Evolutionary conservation across 1,284 basidiomycete species (phyloP).

Genomic region (Ustilago shanxiensis): DNA sequence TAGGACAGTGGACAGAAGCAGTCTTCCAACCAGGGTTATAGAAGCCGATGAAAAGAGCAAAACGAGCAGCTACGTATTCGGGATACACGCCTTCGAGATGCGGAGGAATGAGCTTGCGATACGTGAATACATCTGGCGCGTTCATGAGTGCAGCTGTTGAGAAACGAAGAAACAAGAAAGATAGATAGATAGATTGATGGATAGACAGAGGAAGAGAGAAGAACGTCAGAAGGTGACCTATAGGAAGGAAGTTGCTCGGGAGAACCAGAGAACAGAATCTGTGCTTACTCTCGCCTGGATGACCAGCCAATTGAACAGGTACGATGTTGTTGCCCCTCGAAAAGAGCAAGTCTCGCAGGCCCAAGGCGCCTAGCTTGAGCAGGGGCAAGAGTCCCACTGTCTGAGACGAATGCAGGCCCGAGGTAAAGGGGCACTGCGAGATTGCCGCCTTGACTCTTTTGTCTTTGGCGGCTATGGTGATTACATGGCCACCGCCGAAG

Average conservation of each 20-base stretch:
- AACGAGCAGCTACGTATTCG: slow-evolving; percentile 51
- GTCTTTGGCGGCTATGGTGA: slow-evolving; percentile 51
- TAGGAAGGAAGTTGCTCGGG: neutral
- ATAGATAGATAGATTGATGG: neutral
- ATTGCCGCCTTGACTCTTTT: slow-evolving; percentile 52
- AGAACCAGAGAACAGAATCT: neutral
- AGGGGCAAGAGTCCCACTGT: slow-evolving; percentile 31
- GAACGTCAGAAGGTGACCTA: neutral
- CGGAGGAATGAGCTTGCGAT: slow-evolving; percentile 28
- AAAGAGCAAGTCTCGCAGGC: slow-evolving; percentile 45
- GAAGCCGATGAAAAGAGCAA: slow-evolving; percentile 51
- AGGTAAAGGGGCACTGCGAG: slow-evolving; percentile 64
- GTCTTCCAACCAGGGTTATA: slow-evolving; percentile 56
- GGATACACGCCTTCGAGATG: neutral
- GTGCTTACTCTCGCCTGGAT: slow-evolving; percentile 54
- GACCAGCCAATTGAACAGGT: slow-evolving; percentile 36
- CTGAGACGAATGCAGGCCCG: slow-evolving; percentile 38
- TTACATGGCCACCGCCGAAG: slow-evolving; percentile 64
- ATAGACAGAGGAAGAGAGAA: neutral
- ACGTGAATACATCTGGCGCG: slow-evolving; percentile 31
- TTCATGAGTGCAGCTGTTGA: slow-evolving; percentile 61
- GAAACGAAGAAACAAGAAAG: too few relatives aligned
- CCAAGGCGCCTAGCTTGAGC: slow-evolving; percentile 27
- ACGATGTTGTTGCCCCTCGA: slow-evolving; percentile 34
- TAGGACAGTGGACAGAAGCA: slow-evolving; percentile 48